A percentile compares a stretch with the other conserved stretches of the same genome.
These are phyloP conservation scores for Golubevia sp. DNA, from an alignment of 1,284 basidiomycete species.

Conservation along the genomic window DNA sequence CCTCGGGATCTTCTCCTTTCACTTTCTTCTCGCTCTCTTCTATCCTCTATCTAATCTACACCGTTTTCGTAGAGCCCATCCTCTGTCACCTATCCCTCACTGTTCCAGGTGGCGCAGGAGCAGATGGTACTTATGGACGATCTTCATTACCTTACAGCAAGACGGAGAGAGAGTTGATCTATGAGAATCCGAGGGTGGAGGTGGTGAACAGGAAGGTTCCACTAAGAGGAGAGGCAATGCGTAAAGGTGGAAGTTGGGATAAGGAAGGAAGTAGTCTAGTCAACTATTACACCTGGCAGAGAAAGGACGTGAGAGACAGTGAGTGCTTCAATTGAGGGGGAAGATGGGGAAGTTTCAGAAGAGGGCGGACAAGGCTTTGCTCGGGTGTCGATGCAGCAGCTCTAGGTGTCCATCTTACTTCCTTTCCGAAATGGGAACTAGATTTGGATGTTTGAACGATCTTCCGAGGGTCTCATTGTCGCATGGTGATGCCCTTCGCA, in stretches of 20 bases:
- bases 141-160: constrained; percentile 30
- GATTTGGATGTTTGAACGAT: too few species aligned
- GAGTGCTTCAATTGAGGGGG: not conserved
- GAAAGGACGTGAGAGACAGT: not conserved
- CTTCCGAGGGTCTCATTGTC: too few species aligned
- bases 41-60: too few species aligned
- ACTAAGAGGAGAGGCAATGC: constrained; percentile 12
- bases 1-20: too few species aligned
- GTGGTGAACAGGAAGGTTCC: constrained; percentile 33
- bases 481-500: not conserved
- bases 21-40: too few species aligned
- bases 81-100: too few species aligned
- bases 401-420: too few species aligned
- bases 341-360: too few species aligned
- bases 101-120: not conserved
- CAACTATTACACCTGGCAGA: constrained; percentile 6
- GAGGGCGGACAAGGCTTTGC: too few species aligned
- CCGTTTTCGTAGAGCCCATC: too few species aligned
- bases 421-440: too few species aligned
- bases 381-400: too few species aligned
- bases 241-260: constrained; percentile 13
- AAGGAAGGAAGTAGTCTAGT: constrained; percentile 7
- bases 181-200: constrained; percentile 46
- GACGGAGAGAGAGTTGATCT: constrained; percentile 39
- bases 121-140: constrained; percentile 53